Base-by-base conservation (phyloP, 139 green algal species). In the Diplosphaera chodatii region DNA sequence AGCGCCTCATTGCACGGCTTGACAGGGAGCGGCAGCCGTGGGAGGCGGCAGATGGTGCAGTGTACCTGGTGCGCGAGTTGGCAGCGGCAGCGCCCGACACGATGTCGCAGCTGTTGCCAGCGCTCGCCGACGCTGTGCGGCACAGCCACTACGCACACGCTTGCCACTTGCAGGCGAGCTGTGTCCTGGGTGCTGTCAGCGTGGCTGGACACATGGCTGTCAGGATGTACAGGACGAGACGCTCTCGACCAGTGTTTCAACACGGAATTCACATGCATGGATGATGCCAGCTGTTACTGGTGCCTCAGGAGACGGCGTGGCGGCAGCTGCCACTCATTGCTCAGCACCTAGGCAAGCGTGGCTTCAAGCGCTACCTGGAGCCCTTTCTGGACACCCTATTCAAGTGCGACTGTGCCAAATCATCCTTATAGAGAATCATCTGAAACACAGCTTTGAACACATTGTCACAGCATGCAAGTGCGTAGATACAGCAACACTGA, bases 31-130 rank as follows among this genome's bases (percentile, higher is more conserved):
- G 86, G 63, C 82, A 96, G 81, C 85, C 90, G 0, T 98, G 93
- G 93, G 93, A 98, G 82, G 89, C 88, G 1, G 89, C 85, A 0
- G 93, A 98, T 63, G 93, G 93, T 0, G 89, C 85, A 1, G 70
- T 96, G 8, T 89, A 92, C 77, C 78, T 97, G 71, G 64, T 97
- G 40, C 34, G 80, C 15, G 86, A 95, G 74, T 78, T 96, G 48
- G 74, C 87, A 25, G 68, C 56, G 1, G 74, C 74, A 25, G 63
- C 59, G 20, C 80, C 85, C 0, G 56, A 74, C 16, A 64, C 62
- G 0, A 76, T 83, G n/a, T 21, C 69, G 2, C 66, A 85, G 64
- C 86, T 90, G 40, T 69, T 97, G 32, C 87, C 86, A 0, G 41
- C 32, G 3, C 67, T 96, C 6, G 83, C 84, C 32, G 86, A 93